Evolutionary conservation across 176 grass and related monocot genomes (phyloP).

Genomic region (Bolboschoenus planiculmis): DNA sequence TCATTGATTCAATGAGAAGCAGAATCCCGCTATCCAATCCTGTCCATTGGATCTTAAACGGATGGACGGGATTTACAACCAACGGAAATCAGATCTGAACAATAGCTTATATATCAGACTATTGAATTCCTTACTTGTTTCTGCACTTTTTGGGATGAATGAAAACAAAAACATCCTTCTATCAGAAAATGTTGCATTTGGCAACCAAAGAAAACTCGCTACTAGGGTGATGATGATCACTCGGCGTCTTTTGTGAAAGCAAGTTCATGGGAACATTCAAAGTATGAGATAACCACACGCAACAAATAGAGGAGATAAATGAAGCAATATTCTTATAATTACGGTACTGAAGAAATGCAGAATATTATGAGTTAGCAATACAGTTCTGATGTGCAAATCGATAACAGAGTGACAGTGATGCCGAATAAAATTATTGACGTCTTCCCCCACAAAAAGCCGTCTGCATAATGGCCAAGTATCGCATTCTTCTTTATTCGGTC

Average conservation of each 20-base stretch:
- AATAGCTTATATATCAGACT: too few species aligned
- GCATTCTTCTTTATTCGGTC: background rate
- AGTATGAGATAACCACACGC: too few species aligned
- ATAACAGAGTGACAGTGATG: background rate
- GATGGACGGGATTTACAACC: background rate
- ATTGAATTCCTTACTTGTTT: too few species aligned
- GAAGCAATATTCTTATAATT: background rate
- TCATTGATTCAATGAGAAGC: background rate
- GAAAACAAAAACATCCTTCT: background rate
- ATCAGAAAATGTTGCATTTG: too few species aligned
- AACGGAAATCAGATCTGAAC: background rate
- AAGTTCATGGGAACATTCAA: too few species aligned
- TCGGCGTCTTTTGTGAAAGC: too few species aligned
- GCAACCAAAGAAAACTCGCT: too few species aligned
- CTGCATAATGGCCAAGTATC: background rate
- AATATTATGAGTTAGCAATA: background rate
- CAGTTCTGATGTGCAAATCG: background rate
- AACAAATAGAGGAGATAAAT: background rate
- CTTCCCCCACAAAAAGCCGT: background rate
- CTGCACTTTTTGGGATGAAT: background rate
- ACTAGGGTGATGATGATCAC: too few species aligned
- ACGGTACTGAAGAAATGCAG: background rate
- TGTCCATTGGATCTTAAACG: background rate
- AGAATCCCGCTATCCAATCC: background rate
- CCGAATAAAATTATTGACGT: background rate